Evolutionary conservation across 2,329 filamentous ascomycete species (phyloP), one percentile per base, ranked within the genome.

Genomic region (Epichloe coenophiala): DNA sequence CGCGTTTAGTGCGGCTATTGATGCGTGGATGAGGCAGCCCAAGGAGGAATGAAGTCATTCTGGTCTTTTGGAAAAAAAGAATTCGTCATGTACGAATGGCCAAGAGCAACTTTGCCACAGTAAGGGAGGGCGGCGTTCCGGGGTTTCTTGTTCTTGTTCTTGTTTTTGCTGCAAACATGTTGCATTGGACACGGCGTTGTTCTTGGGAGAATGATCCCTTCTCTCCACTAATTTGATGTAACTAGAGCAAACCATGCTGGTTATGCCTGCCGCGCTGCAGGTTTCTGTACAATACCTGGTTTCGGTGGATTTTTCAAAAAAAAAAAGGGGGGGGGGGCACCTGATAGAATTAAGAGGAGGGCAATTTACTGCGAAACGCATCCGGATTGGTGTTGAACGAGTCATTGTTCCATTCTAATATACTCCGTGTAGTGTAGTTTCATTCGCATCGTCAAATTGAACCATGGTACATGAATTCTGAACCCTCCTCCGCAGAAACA

Each of bases 1-100:
- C 51, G 90, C 88, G 1, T 97, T 97, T 61, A 87, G 82, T 65
- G 82, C 86, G 13, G 91, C 90, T 1, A 96, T 97, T 64, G 91
- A 97, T 74, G 81, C 81, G 37, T 96, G 88, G 65, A 88, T 96
- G 88, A 72, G 86, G 60, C 84, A 84, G 75, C 85, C 86, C 57
- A 80, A 71, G 65, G 80, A 83, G 46, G 75, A 80, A 52, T 76
- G 71, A 35, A 11, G 0, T 38, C n/a, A 1, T 38, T 38, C 36
- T 38, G 0, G 12, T 38, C 36, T n/a, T 38, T 35, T 45, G 4
- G 12, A n/a, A 27, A 31, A n/a, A n/a, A 31, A n/a, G 4, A 12
- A 1, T 8, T 5, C 2, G 9, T 6, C 12, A 33, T 33, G 42
- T 33, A n/a, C n/a, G n/a, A 33, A 27, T 44, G 27, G 42, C 42